A percentile compares a stretch with the other conserved stretches of the same genome.
phyloP scores from a whole-genome alignment of 2,329 filamentous ascomycete genomes.

The Aschersonia sp. region DNA sequence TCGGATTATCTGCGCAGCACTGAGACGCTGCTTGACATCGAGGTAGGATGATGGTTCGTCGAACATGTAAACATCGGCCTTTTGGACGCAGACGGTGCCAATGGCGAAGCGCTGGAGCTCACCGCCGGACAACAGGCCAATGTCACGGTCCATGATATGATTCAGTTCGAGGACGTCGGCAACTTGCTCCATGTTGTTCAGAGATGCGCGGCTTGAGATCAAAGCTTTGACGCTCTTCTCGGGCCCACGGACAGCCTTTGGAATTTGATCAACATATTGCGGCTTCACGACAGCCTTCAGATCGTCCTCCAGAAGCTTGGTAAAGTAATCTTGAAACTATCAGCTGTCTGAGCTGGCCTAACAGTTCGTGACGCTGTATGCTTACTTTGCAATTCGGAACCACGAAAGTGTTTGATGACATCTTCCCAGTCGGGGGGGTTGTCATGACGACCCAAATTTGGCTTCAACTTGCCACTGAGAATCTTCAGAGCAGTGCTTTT shows the following conservation, averaged over 20 bases:
- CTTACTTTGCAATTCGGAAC: constrained; percentile 91
- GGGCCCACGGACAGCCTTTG: constrained; percentile 72
- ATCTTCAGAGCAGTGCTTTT: constrained; percentile 99
- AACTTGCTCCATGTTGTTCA: constrained; percentile 71
- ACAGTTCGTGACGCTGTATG: constrained; percentile 1
- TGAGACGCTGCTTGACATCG: constrained; percentile 97
- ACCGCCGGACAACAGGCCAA: constrained; percentile 83
- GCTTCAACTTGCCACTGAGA: constrained; percentile 95
- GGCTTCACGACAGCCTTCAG: constrained; percentile 97
- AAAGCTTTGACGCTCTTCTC: constrained; percentile 68
- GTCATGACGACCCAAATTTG: constrained; percentile 86
- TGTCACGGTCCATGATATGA: constrained; percentile 84
- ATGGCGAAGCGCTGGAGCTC: constrained; percentile 98
- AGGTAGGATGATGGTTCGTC: constrained; percentile 98
- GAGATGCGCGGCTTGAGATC: constrained; percentile 59
- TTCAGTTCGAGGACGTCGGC: constrained; percentile 72
- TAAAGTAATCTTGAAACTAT: constrained; percentile 65
- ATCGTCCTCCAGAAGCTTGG: constrained; percentile 92
- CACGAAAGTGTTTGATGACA: constrained; percentile 95
- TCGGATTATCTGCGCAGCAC: constrained; percentile 82
- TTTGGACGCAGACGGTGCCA: constrained; percentile 85
- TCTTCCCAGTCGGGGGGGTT: constrained; percentile 99
- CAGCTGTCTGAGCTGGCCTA: neutral
- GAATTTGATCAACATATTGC: constrained; percentile 97
- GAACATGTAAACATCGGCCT: constrained; percentile 99